Evolutionary conservation across 2,329 filamentous ascomycete species (phyloP), one percentile per base, ranked within the genome.

Genomic region (Fusarium coicis): DNA sequence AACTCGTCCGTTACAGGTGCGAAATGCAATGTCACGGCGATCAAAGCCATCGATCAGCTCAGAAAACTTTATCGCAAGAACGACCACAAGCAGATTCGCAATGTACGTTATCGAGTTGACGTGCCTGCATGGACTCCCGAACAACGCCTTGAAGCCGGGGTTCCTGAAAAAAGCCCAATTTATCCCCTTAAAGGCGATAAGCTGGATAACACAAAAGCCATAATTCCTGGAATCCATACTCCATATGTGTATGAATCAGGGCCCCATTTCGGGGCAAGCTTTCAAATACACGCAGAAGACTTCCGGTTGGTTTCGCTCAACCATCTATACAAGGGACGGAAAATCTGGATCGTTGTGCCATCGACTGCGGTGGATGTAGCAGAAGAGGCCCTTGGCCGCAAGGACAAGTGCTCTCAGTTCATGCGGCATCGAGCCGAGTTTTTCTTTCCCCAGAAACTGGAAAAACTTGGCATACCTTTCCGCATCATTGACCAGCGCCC

Each of bases 361-460:
- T 79, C 81, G 23, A 82, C 80, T 2, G 80, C 79, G 21, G 79
- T 83, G 36, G 77, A 81, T 44, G 37, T 79, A 34, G 81, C 81
- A 12, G 82, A 83, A 63, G 69, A 77, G 47, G 79, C 78, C 7
- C 76, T 83, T 23, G 80, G 79, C 15, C 78, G 82, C 36, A 78
- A 77, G 36, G 66, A 63, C 28, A 77, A 76, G 63, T 83, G 82
- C 60, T 83, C 82, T 10, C 82, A 83, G 60, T 83, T 83, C 58
- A 83, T 83, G 82, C 80, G 82, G 26, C 82, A 83, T 71, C 78
- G 82, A 44, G 82, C 82, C 40, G 82, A 83, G 67, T 83, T 83
- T 70, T 80, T 83, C 72, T 83, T 83, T 57, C 82, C 82, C 4
- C 79, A 83, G 36, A 82, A 82, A 65, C 81, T 83, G 4, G 75